Evolutionary conservation across 1,139 yeast genomes (phyloP).

Genomic region (Pichia sp.): DNA sequence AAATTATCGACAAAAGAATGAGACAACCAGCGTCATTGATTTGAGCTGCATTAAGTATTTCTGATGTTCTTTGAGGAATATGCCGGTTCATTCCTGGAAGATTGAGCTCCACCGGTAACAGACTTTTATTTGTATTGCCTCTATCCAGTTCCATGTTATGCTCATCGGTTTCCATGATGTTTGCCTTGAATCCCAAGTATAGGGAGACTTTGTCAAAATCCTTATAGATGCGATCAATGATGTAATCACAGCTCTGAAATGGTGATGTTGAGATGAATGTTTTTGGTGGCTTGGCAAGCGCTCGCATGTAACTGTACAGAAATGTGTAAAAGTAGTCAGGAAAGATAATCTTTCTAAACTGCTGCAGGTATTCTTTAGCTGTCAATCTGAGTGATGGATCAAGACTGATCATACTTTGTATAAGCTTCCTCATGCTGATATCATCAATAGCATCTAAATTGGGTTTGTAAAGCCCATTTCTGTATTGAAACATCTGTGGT

Average conservation of each 20-base stretch:
- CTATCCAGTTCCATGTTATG: neutral
- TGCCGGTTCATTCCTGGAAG: conserved; percentile 43
- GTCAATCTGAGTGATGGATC: conserved; percentile 55
- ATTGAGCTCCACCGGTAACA: conserved; percentile 40
- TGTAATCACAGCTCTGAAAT: conserved; percentile 45
- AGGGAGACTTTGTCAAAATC: conserved; percentile 48
- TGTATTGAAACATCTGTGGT: conserved; percentile 80
- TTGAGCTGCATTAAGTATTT: conserved; percentile 20
- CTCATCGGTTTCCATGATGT: conserved; percentile 14
- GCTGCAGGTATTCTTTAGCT: conserved; percentile 46
- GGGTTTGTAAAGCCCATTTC: conserved; percentile 60
- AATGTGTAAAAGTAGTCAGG: conserved; percentile 69
- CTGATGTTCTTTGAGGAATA: conserved; percentile 33
- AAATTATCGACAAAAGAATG: conserved; percentile 54
- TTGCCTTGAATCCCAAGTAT: conserved; percentile 35
- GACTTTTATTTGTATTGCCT: conserved; percentile 4
- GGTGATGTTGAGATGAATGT: neutral
- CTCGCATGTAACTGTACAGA: conserved; percentile 58
- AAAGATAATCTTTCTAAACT: conserved; percentile 47
- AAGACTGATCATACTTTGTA: conserved; percentile 53
- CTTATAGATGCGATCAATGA: conserved; percentile 50
- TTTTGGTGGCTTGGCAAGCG: conserved; percentile 27
- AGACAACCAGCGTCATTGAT: conserved; percentile 46
- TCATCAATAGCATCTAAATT: conserved; percentile 51
- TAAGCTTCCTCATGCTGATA: conserved; percentile 41